A percentile compares a stretch with the other conserved stretches of the same genome.
These are phyloP conservation scores for Prosopis cineraria DNA, from an alignment of 306 rosid genomes.

Conservation along the genomic window DNA sequence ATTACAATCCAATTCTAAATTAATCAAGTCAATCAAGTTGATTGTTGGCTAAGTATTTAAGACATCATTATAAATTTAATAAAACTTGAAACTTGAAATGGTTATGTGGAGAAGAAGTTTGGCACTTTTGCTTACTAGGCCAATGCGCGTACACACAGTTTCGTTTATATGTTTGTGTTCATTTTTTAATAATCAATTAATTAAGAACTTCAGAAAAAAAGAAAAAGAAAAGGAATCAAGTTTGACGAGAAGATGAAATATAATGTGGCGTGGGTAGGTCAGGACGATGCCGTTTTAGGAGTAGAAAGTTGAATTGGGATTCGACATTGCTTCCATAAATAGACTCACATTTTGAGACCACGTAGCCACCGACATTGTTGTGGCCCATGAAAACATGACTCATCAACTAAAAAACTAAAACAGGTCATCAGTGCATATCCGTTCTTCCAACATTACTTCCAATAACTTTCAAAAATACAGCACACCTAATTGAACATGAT, in stretches of 20 bases:
- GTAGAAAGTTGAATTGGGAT: not conserved
- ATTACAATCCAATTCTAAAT: not conserved
- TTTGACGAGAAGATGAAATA: not conserved
- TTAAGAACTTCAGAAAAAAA: too few relatives aligned
- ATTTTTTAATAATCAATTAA: too few relatives aligned
- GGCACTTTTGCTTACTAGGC: not conserved
- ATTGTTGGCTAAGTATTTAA: not conserved
- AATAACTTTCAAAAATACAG: not conserved
- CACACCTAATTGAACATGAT: not conserved
- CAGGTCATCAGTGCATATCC: not conserved
- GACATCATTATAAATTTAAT: not conserved
- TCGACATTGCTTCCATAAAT: not conserved
- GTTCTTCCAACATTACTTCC: not conserved
- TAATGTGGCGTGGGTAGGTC: not conserved
- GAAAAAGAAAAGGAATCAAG: not conserved
- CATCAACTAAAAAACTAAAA: not conserved
- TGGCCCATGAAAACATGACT: not conserved
- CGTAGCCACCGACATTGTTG: not conserved
- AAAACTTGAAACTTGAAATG: not conserved
- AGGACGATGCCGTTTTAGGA: not conserved
- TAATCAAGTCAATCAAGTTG: not conserved
- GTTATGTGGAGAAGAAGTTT: not conserved
- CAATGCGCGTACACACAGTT: too few relatives aligned
- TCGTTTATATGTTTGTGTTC: too few relatives aligned
- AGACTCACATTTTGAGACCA: not conserved